Base-by-base conservation (phyloP, 306 rosid genomes). In the Rosa chinensis region DNA sequence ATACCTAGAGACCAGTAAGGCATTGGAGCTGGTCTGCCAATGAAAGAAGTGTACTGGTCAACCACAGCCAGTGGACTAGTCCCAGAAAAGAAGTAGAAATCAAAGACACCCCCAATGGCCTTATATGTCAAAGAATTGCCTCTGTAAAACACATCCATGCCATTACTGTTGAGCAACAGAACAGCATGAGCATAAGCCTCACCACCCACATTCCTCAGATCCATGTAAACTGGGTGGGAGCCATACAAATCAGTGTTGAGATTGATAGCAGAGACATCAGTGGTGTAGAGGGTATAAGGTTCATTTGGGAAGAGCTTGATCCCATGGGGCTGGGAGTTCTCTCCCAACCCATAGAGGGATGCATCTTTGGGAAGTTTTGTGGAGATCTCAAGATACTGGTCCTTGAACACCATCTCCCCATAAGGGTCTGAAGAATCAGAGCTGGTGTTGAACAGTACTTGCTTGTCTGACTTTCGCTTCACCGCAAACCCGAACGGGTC, bases 1-100 rank as follows among this genome's bases (percentile, higher is more conserved):
- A 59, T 90, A 95, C 99, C 99, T 1, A 95, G 85, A 77, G 98
- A 86, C 99, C 99, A 95, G 87, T 95, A 95, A 70, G 99, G 99
- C 99, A 95, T 95, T 43, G 99, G 88, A 80, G 99, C 99, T 10
- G 99, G 99, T 80, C 95, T 84, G 8, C 99, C 99, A 47, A 95
- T 82, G 49, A 95, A 85, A 44, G 93, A 79, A 70, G 99, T 95
- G 77, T 95, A 95, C 82, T 95, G 99, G 75, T 93, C 97, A 79
- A 95, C 97, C 74, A 95, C 98, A 75, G 76, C 83, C 14, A 95
- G 83, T 64, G 99, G 99, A 0, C 91, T 66, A 56, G 96, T 92
- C 4, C 99, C 99, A 2, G 98, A 74, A 80, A 95, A 95, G 94
- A 95, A 93, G 93, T 91, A 91, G 73, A 95, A 91, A 77, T 95